phyloP scores from a whole-genome alignment of 306 rosid genomes.

The Cucurbita pepo region DNA sequence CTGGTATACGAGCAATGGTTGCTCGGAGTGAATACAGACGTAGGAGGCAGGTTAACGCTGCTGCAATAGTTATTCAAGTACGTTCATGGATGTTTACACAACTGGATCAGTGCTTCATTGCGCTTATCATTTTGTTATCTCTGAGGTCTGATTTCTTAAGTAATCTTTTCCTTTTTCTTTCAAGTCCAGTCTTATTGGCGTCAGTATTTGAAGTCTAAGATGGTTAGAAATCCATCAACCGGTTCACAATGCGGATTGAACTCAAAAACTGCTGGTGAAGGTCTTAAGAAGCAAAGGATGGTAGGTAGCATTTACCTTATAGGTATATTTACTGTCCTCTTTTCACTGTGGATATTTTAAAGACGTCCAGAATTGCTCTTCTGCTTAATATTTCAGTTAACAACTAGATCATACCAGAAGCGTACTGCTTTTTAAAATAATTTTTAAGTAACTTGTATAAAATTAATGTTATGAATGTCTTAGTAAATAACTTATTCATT shows the following conservation, averaged over 20 bases:
- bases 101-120: background rate
- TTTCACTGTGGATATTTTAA: background rate
- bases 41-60: conserved; percentile 26
- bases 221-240: conserved; percentile 20
- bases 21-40: conserved; percentile 32
- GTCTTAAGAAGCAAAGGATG: conserved; percentile 20
- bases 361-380: background rate
- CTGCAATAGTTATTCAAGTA: conserved; percentile 44
- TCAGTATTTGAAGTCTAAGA: conserved; percentile 30
- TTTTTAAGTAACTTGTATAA: background rate
- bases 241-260: conserved; percentile 17
- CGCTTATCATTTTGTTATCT: background rate
- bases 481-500: background rate
- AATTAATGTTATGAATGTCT: background rate
- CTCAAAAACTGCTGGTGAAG: conserved; percentile 13
- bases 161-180: background rate
- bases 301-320: conserved; percentile 11
- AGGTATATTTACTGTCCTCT: background rate
- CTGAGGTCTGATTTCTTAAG: background rate
- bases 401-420: background rate
- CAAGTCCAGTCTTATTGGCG: conserved; percentile 34
- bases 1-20: conserved; percentile 41
- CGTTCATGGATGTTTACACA: conserved; percentile 8
- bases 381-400: background rate
- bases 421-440: background rate